Percentiles rank a stretch among this genome's conserved stretches.
Conservation (phyloP, 352 stramenopile species). For the Pythium phragmitis region DNA sequence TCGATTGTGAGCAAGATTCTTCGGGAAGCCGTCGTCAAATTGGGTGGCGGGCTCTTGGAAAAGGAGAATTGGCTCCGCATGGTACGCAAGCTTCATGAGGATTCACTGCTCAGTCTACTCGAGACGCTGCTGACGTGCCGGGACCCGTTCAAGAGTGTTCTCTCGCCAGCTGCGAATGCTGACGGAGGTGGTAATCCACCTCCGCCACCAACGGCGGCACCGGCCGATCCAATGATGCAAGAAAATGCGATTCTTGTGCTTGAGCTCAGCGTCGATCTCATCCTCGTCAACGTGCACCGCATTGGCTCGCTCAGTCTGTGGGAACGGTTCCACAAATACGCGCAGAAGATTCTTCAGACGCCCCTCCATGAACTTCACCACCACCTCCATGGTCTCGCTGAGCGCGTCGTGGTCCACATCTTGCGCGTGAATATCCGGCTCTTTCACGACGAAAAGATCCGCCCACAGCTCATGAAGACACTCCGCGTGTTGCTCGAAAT, state of each 20-base stretch:
- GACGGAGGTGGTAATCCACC: conserved; percentile 18
- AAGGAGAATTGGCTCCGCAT: conserved; percentile 87
- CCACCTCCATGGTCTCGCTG: conserved; percentile 76
- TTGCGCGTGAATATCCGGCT: conserved; percentile 82
- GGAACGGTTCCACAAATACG: conserved; percentile 81
- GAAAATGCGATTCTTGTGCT: conserved; percentile 88
- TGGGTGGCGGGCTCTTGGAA: conserved; percentile 74
- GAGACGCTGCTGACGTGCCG: conserved; percentile 75
- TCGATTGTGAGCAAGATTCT: conserved; percentile 80
- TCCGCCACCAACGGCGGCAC: background rate
- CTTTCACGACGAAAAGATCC: conserved; percentile 82
- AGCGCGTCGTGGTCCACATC: conserved; percentile 86
- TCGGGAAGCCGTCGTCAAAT: conserved; percentile 64
- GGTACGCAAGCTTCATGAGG: conserved; percentile 71
- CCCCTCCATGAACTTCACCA: conserved; percentile 71
- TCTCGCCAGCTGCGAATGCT: conserved; percentile 36
- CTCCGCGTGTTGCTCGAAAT: conserved; percentile 71
- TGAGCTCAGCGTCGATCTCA: conserved; percentile 81
- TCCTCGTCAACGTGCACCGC: conserved; percentile 82
- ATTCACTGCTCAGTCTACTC: conserved; percentile 58
- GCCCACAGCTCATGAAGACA: conserved; percentile 79
- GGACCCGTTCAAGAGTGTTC: conserved; percentile 78
- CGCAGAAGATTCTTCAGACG: conserved; percentile 70
- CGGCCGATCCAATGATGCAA: conserved; percentile 82
- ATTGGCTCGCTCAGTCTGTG: conserved; percentile 73